Evolutionary conservation across 2,329 filamentous ascomycete species (phyloP), one percentile per base, ranked within the genome.

Genomic region (Botryotinia narcissicola): DNA sequence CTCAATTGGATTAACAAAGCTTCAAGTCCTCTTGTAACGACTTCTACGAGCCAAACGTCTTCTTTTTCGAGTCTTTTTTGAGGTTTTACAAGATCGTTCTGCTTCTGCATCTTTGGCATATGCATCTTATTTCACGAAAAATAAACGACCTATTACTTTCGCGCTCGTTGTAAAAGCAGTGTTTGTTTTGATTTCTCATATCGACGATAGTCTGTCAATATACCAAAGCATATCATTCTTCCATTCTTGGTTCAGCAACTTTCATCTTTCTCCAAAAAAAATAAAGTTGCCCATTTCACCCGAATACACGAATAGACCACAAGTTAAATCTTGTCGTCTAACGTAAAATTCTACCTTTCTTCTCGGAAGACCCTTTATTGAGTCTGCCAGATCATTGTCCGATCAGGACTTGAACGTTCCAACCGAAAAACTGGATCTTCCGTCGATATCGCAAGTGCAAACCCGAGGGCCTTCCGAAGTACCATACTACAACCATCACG

Each of bases 391-490:
- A 74, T 73, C 75, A 76, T 75, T 77, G 78, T 81, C 79, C 78
- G 76, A 71, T 71, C 70, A 74, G 79, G 80, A 79, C 79, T 77
- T 78, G 75, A 78, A 73, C 76, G 61, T 64, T 75, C 74, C 89
- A 85, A 92, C 90, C 93, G 93, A 89, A 91, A 96, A 95, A 87
- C 93, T 97, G 93, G 93, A 95, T 93, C 90, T 95, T 84, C 92
- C 93, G 85, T 93, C 93, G 85, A 92, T 94, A 82, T 92, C 92
- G 82, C 91, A 93, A 86, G 89, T 93, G 86, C 91, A 93, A 85
- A 89, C 91, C 88, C 91, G 92, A 89, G 91, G 91, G 86, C 87
- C 88, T 82, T 87, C 88, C 84, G 91, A 95, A 84, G 86, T 88
- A 80, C 83, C 86, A 83, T 93, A 90, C 84, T 92, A 91, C 84